Evolutionary conservation across 768 basidiomycete species (phyloP).

Genomic region (Cyclocybe aegerita): DNA sequence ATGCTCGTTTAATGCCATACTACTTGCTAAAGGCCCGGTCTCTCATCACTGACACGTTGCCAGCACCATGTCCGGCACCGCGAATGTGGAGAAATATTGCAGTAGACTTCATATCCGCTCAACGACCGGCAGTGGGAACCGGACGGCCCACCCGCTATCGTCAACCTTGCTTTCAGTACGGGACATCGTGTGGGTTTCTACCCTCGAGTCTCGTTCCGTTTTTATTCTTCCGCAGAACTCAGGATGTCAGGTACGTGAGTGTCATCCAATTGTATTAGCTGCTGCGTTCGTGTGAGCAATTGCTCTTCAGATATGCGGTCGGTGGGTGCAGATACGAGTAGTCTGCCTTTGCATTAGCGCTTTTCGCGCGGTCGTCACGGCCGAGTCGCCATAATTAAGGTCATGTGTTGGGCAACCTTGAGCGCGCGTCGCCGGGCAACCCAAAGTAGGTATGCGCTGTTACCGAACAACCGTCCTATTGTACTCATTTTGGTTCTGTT

Average conservation of each 20-base stretch:
- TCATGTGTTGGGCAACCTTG: conserved; percentile 14
- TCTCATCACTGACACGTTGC: no score
- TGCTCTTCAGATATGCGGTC: conserved; percentile 4
- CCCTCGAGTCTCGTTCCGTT: not conserved
- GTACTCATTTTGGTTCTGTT: no score
- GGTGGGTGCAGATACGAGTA: conserved; percentile 7
- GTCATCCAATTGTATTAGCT: conserved; percentile 1
- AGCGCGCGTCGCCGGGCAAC: not conserved
- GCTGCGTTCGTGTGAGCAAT: conserved; percentile 10
- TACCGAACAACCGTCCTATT: no score
- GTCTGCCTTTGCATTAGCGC: not conserved
- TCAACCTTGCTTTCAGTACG: not conserved
- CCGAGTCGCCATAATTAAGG: conserved; percentile 12
- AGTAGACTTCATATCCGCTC: no score
- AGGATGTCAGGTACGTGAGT: conserved; percentile 8
- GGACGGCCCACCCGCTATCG: not conserved
- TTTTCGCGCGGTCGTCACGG: conserved; percentile 26
- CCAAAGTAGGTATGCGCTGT: no score
- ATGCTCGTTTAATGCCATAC: no score
- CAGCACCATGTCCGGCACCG: no score
- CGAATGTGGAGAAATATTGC: no score
- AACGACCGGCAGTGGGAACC: no score
- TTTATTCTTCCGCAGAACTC: conserved; percentile 10
- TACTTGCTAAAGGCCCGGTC: no score
- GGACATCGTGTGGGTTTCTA: not conserved